Evolutionary conservation across 2,329 filamentous ascomycete species (phyloP).

Genomic region (Hypoxylon sp.): DNA sequence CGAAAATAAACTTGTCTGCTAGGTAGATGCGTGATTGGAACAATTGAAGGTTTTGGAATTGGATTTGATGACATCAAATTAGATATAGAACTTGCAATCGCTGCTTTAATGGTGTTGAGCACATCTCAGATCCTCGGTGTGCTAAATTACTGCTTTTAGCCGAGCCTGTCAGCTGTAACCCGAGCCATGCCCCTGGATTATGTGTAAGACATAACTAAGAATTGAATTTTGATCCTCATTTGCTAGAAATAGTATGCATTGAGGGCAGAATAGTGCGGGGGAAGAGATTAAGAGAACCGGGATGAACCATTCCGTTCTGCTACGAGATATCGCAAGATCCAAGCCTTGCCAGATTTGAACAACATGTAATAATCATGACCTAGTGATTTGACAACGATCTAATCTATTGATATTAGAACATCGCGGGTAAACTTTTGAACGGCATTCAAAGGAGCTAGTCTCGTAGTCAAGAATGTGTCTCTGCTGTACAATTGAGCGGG

Average conservation of each 20-base stretch:
- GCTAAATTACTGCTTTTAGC: constrained; percentile 31
- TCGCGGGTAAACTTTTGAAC: too few relatives aligned
- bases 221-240: constrained; percentile 21
- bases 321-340: constrained; percentile 2
- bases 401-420: too few relatives aligned
- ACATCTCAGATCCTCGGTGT: constrained; percentile 16
- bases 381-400: too few relatives aligned
- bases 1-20: constrained; percentile 11
- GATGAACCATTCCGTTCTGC: constrained; percentile 16
- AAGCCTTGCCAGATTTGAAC: too few relatives aligned
- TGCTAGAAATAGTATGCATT: constrained; percentile 17
- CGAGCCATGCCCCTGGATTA: constrained; percentile 20
- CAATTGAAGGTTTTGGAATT: constrained; percentile 13
- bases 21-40: constrained; percentile 10
- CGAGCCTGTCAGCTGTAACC: constrained; percentile 7
- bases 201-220: constrained; percentile 33
- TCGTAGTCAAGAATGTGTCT: too few relatives aligned
- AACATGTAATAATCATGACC: too few relatives aligned
- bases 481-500: too few relatives aligned
- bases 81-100: constrained; percentile 21
- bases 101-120: not conserved
- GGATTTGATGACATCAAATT: constrained; percentile 11
- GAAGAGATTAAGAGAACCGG: constrained; percentile 13
- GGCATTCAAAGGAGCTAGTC: too few relatives aligned
- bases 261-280: constrained; percentile 28